Base-by-base conservation (phyloP, 2,329 filamentous ascomycete species). In the Cytospora schulzeri region DNA sequence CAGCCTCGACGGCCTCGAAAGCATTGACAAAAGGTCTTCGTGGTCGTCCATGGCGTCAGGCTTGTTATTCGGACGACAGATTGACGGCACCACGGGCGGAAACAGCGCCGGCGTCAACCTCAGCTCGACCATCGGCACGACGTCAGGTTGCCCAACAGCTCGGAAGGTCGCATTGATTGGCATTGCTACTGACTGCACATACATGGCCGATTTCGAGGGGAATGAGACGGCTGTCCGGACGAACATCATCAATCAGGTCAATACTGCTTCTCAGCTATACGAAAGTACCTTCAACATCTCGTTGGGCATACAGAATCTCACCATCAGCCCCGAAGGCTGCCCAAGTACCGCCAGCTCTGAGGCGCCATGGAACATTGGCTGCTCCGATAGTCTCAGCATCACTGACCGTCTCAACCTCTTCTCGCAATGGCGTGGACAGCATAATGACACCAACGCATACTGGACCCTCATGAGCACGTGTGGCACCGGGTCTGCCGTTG, bases 261-360 rank as follows among this genome's bases (percentile, higher is more conserved):
- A 96, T 78, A 83, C 88, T 53, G 95, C 95, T 0, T 97, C 94
- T 1, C 86, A 88, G 67, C 79, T 97, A 12, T 99, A 95, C 73
- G 95, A 99, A 76, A 87, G 83, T 70, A 91, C 91, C 9, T 98
- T 99, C 80, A 97, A 97, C 76, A 94, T 99, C 71, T 94, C 93
- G 0, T 86, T 99, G 41, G 95, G 93, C 52, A 86, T 99, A 66
- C 87, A 89, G 70, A 96, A 97, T 73, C 77, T 99, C 60, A 91
- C 92, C 33, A 86, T 97, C 67, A 91, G 87, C 63, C 87, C 91
- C 53, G 77, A 83, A 4, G 80, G 81, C n/a, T 99, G 95, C 72
- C 92, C 94, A 0, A 85, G 86, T 4, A 85, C 87, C 0, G 79
- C 90, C 7, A 83, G 88, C 12, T 73, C 85, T 2, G 84, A 88